A percentile compares a stretch with the other conserved stretches of the same genome.
phyloP scores from a whole-genome alignment of 495 filamentous ascomycete genomes.

The Penicillium salamii region DNA sequence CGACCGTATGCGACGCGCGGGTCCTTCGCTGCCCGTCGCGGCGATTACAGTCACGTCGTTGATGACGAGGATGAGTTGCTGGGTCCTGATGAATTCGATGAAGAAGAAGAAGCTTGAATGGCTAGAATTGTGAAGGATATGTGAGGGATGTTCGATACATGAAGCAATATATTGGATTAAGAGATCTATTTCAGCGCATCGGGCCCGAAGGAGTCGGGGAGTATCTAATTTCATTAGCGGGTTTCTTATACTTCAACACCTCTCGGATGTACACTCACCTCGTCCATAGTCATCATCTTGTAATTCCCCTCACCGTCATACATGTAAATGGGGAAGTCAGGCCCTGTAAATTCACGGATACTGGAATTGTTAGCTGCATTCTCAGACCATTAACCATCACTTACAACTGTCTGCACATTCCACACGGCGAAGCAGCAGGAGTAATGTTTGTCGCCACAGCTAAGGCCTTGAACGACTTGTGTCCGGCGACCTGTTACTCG shows the following conservation, averaged over 20 bases:
- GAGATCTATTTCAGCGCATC: constrained; percentile 32
- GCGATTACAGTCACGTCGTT: constrained; percentile 83
- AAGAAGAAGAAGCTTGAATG: constrained; percentile 77
- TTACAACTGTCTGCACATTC: constrained; percentile 57
- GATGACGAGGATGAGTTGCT: constrained; percentile 92
- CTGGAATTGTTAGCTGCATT: constrained; percentile 31
- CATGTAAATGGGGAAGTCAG: constrained; percentile 81
- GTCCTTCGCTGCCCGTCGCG: constrained; percentile 77
- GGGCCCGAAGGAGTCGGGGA: constrained; percentile 73
- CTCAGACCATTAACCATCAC: not conserved
- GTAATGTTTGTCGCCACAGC: constrained; percentile 81
- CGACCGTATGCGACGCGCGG: constrained; percentile 77
- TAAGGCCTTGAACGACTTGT: constrained; percentile 71
- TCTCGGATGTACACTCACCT: constrained; percentile 48
- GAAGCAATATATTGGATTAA: not conserved
- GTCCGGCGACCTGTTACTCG: constrained; percentile 52
- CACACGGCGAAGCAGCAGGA: constrained; percentile 70
- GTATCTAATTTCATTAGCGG: constrained; percentile 45
- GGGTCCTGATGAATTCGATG: constrained; percentile 88
- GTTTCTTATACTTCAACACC: not conserved
- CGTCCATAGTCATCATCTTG: constrained; percentile 67
- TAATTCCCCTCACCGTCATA: constrained; percentile 72
- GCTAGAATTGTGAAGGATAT: too few species aligned
- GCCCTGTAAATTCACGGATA: constrained; percentile 73
- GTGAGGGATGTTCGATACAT: too few species aligned